Evolutionary conservation across 345 rosid genomes (phyloP).

Genomic region (Anacardium occidentale): DNA sequence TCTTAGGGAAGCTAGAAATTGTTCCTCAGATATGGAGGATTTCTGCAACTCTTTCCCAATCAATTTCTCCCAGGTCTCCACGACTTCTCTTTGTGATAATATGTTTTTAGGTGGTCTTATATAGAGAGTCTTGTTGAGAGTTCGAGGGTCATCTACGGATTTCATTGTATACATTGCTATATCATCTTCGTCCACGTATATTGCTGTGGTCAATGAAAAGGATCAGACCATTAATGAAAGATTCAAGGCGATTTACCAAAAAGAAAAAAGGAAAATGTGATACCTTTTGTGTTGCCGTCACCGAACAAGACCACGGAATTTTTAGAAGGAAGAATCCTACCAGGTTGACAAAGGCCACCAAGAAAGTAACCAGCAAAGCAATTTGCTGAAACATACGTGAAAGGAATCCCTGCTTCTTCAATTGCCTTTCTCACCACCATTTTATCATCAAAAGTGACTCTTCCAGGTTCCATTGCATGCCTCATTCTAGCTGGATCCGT

Average conservation of each 20-base stretch:
- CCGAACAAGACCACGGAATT: conserved; percentile 44
- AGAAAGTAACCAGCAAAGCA: conserved; percentile 61
- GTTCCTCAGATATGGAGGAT: conserved; percentile 39
- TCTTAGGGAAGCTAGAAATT: conserved; percentile 41
- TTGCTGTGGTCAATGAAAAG: too few species aligned
- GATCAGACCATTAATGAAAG: not conserved
- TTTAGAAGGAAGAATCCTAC: conserved; percentile 45
- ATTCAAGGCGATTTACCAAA: not conserved
- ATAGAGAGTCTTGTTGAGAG: conserved; percentile 50
- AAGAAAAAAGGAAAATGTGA: too few species aligned
- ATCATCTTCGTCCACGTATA: conserved; percentile 60
- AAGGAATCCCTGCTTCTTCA: conserved; percentile 47
- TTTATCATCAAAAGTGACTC: conserved; percentile 55
- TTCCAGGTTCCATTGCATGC: conserved; percentile 54
- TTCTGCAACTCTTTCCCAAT: conserved; percentile 49
- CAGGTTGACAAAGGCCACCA: conserved; percentile 57
- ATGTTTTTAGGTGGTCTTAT: conserved; percentile 47
- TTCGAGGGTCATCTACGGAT: conserved; percentile 43
- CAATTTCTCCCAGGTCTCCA: conserved; percentile 51
- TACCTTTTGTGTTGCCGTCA: conserved; percentile 50
- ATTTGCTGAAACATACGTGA: conserved; percentile 50
- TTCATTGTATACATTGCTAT: conserved; percentile 46
- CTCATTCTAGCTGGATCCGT: conserved; percentile 51
- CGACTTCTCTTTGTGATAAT: conserved; percentile 50
- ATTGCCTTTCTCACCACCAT: conserved; percentile 53